Conservation (phyloP, 192 early-diverging fungal genomes). For the Chytriomyces sp. region DNA sequence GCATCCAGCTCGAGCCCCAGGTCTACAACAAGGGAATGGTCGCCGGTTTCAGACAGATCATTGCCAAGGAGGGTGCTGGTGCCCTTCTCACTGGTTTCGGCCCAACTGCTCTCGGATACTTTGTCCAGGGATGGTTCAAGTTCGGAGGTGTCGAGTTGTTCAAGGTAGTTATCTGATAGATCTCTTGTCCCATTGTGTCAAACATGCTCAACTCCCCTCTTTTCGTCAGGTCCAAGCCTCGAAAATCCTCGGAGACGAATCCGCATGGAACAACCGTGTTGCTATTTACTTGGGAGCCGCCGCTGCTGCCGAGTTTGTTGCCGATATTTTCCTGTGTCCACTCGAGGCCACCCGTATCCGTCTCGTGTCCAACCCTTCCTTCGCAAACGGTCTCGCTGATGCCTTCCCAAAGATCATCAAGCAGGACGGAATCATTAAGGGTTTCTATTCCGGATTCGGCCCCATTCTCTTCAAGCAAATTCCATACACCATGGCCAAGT, state of each 20-base stretch:
- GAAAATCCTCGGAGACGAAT: conserved; percentile 54
- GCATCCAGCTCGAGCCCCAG: conserved; percentile 70
- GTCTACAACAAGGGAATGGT: conserved; percentile 47
- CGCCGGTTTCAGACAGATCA: conserved; percentile 49
- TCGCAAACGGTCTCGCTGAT: conserved; percentile 63
- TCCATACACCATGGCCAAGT: conserved; percentile 83
- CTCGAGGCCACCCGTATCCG: conserved; percentile 77
- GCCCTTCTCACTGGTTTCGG: conserved; percentile 78
- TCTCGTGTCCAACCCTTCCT: conserved; percentile 72
- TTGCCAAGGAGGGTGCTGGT: conserved; percentile 68
- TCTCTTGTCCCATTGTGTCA: conserved; percentile 55
- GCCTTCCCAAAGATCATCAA: conserved; percentile 64
- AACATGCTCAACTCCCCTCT: conserved; percentile 68
- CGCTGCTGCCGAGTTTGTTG: conserved; percentile 76
- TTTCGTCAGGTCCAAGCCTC: conserved; percentile 68
- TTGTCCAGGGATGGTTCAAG: conserved; percentile 82
- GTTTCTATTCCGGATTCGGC: conserved; percentile 79
- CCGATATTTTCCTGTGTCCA: conserved; percentile 75
- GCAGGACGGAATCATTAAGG: conserved; percentile 68
- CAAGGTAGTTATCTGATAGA: conserved; percentile 59
- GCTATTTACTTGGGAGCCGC: conserved; percentile 69
- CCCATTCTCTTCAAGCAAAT: conserved; percentile 79
- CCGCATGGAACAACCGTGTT: conserved; percentile 64
- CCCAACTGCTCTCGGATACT: conserved; percentile 87
- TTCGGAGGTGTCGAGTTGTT: conserved; percentile 91